Conservation (phyloP, 768 basidiomycete genomes). For the Rhodotorula graminis region DNA sequence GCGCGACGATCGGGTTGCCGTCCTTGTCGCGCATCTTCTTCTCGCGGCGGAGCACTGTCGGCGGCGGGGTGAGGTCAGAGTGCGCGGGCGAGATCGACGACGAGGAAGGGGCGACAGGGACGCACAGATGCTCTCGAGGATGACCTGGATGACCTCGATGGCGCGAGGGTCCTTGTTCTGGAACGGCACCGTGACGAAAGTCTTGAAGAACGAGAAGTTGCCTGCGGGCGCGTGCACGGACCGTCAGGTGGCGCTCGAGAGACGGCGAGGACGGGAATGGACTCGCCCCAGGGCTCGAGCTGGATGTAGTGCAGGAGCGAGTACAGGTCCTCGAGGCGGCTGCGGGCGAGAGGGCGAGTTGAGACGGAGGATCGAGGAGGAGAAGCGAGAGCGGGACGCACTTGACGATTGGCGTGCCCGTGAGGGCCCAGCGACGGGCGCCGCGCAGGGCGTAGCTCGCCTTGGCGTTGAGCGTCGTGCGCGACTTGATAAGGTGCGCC, state of each 20-base stretch:
- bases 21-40: conserved; percentile 85
- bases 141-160: conserved; percentile 89
- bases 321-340: conserved; percentile 61
- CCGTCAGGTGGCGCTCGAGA: neutral
- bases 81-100: neutral
- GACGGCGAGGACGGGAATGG: neutral
- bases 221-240: conserved; percentile 30
- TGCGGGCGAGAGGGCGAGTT: neutral
- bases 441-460: conserved; percentile 77
- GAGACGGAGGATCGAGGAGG: neutral
- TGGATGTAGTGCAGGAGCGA: conserved; percentile 60
- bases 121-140: conserved; percentile 36
- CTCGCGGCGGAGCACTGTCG: conserved; percentile 68
- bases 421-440: conserved; percentile 81
- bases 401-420: conserved; percentile 95
- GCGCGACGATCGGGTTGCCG: conserved; percentile 79
- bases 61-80: too few species aligned
- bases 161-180: conserved; percentile 84
- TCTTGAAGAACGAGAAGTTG: conserved; percentile 66
- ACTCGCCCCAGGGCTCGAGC: conserved; percentile 45
- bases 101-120: neutral
- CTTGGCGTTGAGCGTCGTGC: conserved; percentile 77
- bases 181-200: conserved; percentile 88
- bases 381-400: conserved; percentile 56
- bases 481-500: conserved; percentile 89